Base-by-base conservation (phyloP, 495 filamentous ascomycete genomes). In the Pyrenopolyporus hunteri region DNA sequence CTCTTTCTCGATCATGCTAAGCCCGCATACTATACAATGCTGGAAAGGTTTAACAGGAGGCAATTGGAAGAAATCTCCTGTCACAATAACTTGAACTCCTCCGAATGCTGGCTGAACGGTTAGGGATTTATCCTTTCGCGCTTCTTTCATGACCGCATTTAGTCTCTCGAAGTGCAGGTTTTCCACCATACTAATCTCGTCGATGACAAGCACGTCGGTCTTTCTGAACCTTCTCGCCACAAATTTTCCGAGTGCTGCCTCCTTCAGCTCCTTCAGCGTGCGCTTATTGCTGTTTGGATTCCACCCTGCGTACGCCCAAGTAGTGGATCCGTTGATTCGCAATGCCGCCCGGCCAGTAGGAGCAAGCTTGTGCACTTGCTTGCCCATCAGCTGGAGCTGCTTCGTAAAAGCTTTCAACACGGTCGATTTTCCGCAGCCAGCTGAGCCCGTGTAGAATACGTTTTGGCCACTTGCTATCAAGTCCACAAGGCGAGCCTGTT, bases 31-130 rank as follows among this genome's bases (percentile, higher is more conserved):
- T 87, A 96, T 25, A 84, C 88, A 78, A 89, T 94, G 63, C 83
- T 90, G 20, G 84, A 80, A 82, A 4, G 94, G 92, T 19, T 89
- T 91, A 8, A 98, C 92, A 0, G 93, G 93, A 0, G 94, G 92
- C 11, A 98, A 73, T 68, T 98, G 94, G 70, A 95, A 97, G 71
- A 97, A 98, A 73, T 98, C 94, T 0, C 94, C 94, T 0, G 93
- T 97, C 20, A 97, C 88, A 23, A 98, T 84, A 26, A 98, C 80
- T 67, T 97, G 93, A 35, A 96, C 92, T 1, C 93, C 93, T 23
- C 94, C 94, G 72, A 97, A 98, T 0, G 93, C 85, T 1, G 83
- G 74, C 3, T 84, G 84, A 63, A 88, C 88, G 55, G 86, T 87
- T 4, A 64, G 14, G 22, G 35, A 10, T 2, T 59, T 13, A 7